Base-by-base conservation (phyloP, 2,329 filamentous ascomycete species). In the Botrytis paeoniae region DNA sequence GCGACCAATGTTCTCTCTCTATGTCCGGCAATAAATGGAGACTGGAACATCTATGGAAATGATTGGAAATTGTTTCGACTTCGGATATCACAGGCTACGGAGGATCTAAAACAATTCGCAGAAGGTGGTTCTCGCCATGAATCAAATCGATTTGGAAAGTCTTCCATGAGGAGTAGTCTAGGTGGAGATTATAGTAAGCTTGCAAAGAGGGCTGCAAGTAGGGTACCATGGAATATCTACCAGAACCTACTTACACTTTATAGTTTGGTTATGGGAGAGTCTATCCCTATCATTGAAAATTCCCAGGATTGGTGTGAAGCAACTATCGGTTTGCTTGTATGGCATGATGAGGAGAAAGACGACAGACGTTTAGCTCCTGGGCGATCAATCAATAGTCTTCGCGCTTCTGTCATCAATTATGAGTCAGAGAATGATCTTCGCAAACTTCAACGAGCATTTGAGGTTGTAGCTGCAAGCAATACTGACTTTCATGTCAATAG, bases 261-360 rank as follows among this genome's bases (percentile, higher is more conserved):
- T 80, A 91, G 91, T 48, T 91, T 97, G 74, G 84, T 97, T 2
- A 86, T 96, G 7, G 95, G 95, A 51, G 89, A 92, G 75, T 86
- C 89, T 16, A 88, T 91, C 51, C 90, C 94, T 32, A 93, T 98
- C 70, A 85, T 97, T 74, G 88, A 90, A 64, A 89, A 90, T 62
- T 89, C 94, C 1, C 91, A 95, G 79, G 95, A 98, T 82, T 98
- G 95, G 95, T 90, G 95, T 69, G 95, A 98, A 83, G 95, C 94
- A 0, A 92, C 91, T 0, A 84, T 98, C 74, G 93, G 91, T 2
- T 84, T 98, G 68, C 91, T 95, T 45, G 91, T 92, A 9, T 98
- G 95, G 95, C 97, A 95, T 94, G 92, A 97, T 80, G 93, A 96
- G 74, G 88, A 89, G n/a, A 88, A 90, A 74, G 87, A 90, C 16